phyloP scores from a whole-genome alignment of 139 green algal species.

The Chlorella sp. region DNA sequence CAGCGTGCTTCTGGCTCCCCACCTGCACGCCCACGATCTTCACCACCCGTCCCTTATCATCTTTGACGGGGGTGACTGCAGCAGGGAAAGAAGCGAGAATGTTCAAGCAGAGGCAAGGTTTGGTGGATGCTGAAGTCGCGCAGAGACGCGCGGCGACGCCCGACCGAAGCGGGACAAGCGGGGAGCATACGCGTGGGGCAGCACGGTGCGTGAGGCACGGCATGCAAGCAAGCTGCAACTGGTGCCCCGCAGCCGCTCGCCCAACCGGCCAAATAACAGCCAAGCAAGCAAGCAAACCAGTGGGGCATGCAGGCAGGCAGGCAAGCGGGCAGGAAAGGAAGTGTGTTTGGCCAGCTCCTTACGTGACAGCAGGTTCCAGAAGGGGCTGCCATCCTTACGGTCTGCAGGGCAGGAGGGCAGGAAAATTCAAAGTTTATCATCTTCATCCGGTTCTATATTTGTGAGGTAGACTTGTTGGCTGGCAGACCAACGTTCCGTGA shows the following conservation, averaged over 20 bases:
- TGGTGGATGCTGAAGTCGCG: not conserved
- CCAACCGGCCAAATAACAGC: no score
- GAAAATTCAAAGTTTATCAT: no score
- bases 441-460: no score
- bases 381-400: slow-evolving; percentile 83
- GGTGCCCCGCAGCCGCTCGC: no score
- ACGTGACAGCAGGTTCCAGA: slow-evolving; percentile 96
- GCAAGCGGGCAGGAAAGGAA: not conserved
- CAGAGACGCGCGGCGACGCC: no score
- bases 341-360: not conserved
- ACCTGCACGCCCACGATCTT: slow-evolving; percentile 92
- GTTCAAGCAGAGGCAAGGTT: not conserved
- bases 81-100: not conserved
- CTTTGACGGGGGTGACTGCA: slow-evolving; percentile 87
- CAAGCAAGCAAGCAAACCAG: no score
- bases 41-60: slow-evolving; percentile 81
- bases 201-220: no score
- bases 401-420: slow-evolving; percentile 8
- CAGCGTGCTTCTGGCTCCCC: not conserved
- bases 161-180: no score
- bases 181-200: no score
- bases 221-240: no score
- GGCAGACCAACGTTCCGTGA: no score
- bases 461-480: no score
- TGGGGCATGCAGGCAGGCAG: not conserved